These are phyloP conservation scores for Solanum corneliomulleri DNA, from an alignment of 257 asterid genomes.

Conservation along the genomic window DNA sequence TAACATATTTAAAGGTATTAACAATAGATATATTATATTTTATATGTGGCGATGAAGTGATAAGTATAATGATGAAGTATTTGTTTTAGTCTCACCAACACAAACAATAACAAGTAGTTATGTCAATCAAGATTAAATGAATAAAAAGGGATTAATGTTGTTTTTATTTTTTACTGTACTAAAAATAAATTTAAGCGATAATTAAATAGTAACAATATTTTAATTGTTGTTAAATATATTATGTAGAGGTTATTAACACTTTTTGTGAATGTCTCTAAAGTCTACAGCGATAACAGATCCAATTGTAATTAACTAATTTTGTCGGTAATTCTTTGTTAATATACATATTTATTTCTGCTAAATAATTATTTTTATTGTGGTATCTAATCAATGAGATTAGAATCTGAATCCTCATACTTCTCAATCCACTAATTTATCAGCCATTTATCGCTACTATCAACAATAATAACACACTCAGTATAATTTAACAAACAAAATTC, in stretches of 20 bases:
- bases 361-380: not conserved
- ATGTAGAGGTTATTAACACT: not conserved
- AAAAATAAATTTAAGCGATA: too few species aligned
- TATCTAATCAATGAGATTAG: not conserved
- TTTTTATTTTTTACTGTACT: not conserved
- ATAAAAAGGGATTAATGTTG: not conserved
- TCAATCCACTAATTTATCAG: not conserved
- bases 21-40: too few species aligned
- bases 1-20: not conserved
- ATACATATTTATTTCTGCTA: not conserved
- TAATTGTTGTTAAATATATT: not conserved
- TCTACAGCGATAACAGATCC: too few species aligned
- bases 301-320: not conserved
- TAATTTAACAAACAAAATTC: not conserved
- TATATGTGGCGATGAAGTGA: too few species aligned
- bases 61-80: not conserved
- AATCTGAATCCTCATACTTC: not conserved
- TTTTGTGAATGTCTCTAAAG: too few species aligned
- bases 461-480: not conserved
- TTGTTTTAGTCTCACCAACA: not conserved
- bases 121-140: not conserved
- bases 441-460: not conserved
- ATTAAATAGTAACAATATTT: too few species aligned
- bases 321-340: too few species aligned
- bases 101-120: not conserved